These are phyloP conservation scores for Didymella pomorum DNA, from an alignment of 2,329 filamentous ascomycete species.

Conservation along the genomic window DNA sequence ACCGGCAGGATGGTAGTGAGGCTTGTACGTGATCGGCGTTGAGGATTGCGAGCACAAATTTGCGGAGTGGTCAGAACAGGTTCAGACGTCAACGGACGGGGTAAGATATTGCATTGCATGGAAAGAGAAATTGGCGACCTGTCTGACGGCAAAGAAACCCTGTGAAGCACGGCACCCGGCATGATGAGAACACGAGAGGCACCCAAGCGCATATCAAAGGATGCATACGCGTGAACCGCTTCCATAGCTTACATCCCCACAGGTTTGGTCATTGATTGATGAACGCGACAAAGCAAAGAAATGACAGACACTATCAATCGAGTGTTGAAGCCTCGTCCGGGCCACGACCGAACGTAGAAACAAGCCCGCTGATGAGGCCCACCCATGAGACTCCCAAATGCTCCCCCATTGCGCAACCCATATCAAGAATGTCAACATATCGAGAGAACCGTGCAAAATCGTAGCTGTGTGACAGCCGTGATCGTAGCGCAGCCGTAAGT, in stretches of 20 bases:
- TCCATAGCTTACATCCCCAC: slow-evolving; percentile 35
- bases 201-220: slow-evolving; percentile 3
- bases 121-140: background rate
- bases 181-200: slow-evolving; percentile 7
- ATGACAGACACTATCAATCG: slow-evolving; percentile 38
- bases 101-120: slow-evolving; percentile 8
- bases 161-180: slow-evolving; percentile 2
- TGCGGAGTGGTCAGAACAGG: background rate
- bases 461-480: slow-evolving; percentile 33
- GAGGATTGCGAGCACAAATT: background rate
- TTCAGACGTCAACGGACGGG: background rate
- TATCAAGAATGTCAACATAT: slow-evolving; percentile 25
- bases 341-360: slow-evolving; percentile 24
- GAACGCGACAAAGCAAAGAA: slow-evolving; percentile 38
- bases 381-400: slow-evolving; percentile 18
- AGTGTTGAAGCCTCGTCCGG: slow-evolving; percentile 19
- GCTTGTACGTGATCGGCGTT: too few species aligned
- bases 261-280: slow-evolving; percentile 30
- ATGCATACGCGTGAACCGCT: slow-evolving; percentile 26
- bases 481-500: slow-evolving; percentile 36
- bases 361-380: slow-evolving; percentile 20
- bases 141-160: slow-evolving; percentile 9
- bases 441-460: slow-evolving; percentile 24
- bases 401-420: slow-evolving; percentile 26
- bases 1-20: too few species aligned